Evolutionary conservation across 768 basidiomycete species (phyloP).

Genomic region (Pulveroboletus sp.): DNA sequence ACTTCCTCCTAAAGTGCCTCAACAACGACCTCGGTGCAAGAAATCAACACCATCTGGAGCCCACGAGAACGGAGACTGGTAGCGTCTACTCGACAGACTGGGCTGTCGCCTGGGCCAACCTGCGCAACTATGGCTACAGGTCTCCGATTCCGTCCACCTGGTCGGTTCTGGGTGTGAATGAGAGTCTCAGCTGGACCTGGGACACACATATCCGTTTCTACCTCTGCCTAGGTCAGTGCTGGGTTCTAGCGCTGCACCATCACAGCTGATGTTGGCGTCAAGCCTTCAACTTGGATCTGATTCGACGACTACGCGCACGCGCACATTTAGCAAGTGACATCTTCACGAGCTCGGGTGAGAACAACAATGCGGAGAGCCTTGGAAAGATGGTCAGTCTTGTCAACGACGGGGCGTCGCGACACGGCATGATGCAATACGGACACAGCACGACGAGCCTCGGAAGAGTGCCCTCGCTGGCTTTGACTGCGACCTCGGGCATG

Average conservation of each 20-base stretch:
- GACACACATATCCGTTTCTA: background rate
- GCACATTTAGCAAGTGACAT: background rate
- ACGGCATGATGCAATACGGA: slow-evolving; percentile 9
- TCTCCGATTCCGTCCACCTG: slow-evolving; percentile 22
- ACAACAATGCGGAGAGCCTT: too few relatives aligned
- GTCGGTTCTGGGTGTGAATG: slow-evolving; percentile 19
- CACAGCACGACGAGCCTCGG: background rate
- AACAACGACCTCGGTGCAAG: background rate
- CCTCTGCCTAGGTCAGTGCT: too few relatives aligned
- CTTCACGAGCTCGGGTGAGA: too few relatives aligned
- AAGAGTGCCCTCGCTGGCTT: background rate
- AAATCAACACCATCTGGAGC: background rate
- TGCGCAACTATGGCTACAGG: slow-evolving; percentile 23
- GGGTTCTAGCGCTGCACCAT: too few relatives aligned
- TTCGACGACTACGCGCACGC: slow-evolving; percentile 1
- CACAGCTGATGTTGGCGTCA: too few relatives aligned
- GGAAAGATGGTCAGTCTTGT: too few relatives aligned
- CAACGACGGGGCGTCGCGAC: too few relatives aligned
- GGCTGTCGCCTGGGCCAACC: slow-evolving; percentile 18
- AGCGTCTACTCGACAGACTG: slow-evolving; percentile 29
- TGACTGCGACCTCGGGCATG: slow-evolving; percentile 14
- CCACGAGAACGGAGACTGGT: slow-evolving; percentile 9
- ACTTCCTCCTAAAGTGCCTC: background rate
- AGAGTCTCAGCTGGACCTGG: slow-evolving; percentile 18
- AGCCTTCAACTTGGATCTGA: slow-evolving; percentile 5